Percentiles rank a stretch among this genome's conserved stretches.
Evolutionary conservation across 2,329 filamentous ascomycete genomes (phyloP).

Genomic region (Escovopsis weberi): DNA sequence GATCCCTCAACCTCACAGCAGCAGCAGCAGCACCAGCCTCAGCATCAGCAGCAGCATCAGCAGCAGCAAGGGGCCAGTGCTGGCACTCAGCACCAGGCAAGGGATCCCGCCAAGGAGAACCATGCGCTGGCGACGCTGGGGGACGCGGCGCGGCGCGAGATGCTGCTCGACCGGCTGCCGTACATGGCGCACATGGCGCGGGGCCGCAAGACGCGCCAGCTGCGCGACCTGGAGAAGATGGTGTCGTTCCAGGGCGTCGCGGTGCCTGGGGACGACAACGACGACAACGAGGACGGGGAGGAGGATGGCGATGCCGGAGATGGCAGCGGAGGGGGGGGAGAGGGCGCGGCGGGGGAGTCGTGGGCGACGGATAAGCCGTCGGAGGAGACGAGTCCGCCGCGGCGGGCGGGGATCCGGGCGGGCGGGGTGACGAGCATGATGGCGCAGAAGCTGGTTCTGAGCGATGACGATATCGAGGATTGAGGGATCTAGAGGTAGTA

Average conservation of each 20-base stretch:
- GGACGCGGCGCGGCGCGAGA: conserved; percentile 52
- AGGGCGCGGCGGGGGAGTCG: conserved; percentile 24
- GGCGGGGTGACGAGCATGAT: conserved; percentile 26
- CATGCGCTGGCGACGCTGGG: conserved; percentile 42
- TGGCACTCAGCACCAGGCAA: background rate
- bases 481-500: conserved; percentile 5
- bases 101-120: conserved; percentile 5
- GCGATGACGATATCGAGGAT: conserved; percentile 78
- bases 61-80: conserved; percentile 6
- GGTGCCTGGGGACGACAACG: conserved; percentile 30
- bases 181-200: conserved; percentile 60
- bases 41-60: conserved; percentile 2
- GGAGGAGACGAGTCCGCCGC: conserved; percentile 36
- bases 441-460: conserved; percentile 55
- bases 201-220: conserved; percentile 25
- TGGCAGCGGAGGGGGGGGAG: too few species aligned
- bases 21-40: conserved; percentile 10
- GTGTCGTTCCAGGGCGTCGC: conserved; percentile 49
- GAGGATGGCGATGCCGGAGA: too few species aligned
- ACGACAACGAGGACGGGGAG: conserved; percentile 33
- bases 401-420: conserved; percentile 22
- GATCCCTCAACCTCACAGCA: conserved; percentile 22
- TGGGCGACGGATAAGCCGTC: conserved; percentile 49
- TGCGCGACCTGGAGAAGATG: conserved; percentile 51
- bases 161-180: conserved; percentile 74